A percentile compares a stretch with the other conserved stretches of the same genome.
phyloP scores from a whole-genome alignment of 179 eudicot genomes.

The Drosera spatulata region DNA sequence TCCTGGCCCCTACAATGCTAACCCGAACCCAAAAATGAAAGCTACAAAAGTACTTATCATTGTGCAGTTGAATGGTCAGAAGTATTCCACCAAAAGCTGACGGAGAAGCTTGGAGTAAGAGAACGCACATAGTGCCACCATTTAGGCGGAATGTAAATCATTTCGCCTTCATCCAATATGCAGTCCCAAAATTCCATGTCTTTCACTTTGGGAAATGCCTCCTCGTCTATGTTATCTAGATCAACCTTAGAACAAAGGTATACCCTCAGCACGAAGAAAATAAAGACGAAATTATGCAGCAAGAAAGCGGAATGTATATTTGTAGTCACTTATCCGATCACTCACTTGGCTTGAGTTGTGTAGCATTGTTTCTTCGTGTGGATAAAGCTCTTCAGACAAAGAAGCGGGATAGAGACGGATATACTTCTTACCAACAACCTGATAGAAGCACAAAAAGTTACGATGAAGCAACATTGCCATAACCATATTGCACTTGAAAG shows the following conservation, averaged over 20 bases:
- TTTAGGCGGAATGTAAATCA: constrained; percentile 97
- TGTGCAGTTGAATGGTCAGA: constrained; percentile 18
- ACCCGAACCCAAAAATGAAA: too few species aligned
- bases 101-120: constrained; percentile 77
- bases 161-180: constrained; percentile 90
- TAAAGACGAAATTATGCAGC: background rate
- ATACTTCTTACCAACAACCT: constrained; percentile 97
- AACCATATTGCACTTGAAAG: background rate
- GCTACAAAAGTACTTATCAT: too few species aligned
- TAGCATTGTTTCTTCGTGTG: constrained; percentile 86
- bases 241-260: constrained; percentile 54
- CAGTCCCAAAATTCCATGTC: constrained; percentile 88
- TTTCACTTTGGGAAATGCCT: constrained; percentile 50
- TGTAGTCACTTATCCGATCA: background rate
- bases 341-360: constrained; percentile 88
- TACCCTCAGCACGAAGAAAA: constrained; percentile 5
- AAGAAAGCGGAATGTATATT: background rate
- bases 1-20: too few species aligned
- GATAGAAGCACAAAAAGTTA: constrained; percentile 4
- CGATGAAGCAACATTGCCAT: too few species aligned
- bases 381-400: constrained; percentile 68
- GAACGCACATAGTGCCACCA: constrained; percentile 99
- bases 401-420: constrained; percentile 82
- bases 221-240: constrained; percentile 58
- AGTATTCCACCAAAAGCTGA: constrained; percentile 95